These are phyloP conservation scores for Apiosordaria backusii DNA, from an alignment of 495 filamentous ascomycete genomes.

Conservation along the genomic window DNA sequence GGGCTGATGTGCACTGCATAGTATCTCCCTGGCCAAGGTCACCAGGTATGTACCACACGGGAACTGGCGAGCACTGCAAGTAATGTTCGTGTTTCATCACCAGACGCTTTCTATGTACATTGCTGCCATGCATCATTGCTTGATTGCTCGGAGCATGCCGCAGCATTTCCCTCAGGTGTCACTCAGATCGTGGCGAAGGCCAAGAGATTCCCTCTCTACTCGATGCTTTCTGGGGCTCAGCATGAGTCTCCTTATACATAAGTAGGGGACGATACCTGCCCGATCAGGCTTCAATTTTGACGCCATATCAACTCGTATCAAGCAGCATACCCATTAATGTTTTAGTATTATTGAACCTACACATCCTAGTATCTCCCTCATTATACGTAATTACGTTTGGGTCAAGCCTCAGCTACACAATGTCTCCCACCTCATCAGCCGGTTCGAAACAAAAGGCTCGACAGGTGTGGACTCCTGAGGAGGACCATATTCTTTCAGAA, in stretches of 20 bases:
- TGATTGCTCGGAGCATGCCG: slow-evolving; percentile 6
- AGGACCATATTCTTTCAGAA: slow-evolving; percentile 24
- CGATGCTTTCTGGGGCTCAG: slow-evolving; percentile 3
- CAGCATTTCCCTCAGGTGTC: neutral
- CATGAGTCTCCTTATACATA: slow-evolving; percentile 3
- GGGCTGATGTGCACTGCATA: neutral
- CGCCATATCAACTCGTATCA: neutral
- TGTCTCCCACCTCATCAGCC: neutral
- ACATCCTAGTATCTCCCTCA: neutral
- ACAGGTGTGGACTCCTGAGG: slow-evolving; percentile 31
- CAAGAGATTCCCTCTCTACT: slow-evolving; percentile 5
- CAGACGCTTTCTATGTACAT: neutral
- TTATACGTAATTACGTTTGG: no score
- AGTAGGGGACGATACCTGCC: slow-evolving; percentile 4
- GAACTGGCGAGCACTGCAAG: slow-evolving; percentile 5
- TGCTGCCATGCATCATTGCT: neutral
- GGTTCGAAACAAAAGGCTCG: slow-evolving; percentile 16
- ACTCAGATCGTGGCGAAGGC: slow-evolving; percentile 6
- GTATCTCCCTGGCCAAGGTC: neutral
- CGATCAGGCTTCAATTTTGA: neutral
- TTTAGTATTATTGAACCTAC: neutral
- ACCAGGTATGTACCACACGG: neutral
- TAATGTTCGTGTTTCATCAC: slow-evolving; percentile 4
- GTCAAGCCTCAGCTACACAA: neutral
- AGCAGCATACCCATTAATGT: neutral